Base-by-base conservation (phyloP, 768 basidiomycete species). In the Tricholomella constricta region DNA sequence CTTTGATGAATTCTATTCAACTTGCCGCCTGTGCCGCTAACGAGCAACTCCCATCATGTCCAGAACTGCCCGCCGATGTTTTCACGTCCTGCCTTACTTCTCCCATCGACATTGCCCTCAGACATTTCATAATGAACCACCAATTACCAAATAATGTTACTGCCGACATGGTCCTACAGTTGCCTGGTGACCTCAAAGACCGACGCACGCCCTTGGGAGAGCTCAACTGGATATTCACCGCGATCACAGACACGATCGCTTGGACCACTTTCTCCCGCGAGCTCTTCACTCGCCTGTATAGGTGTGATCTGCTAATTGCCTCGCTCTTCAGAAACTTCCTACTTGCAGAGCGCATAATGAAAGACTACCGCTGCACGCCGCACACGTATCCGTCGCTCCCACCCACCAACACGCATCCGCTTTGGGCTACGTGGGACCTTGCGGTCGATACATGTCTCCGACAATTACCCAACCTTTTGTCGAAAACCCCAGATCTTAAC, bases 151-250 rank as follows among this genome's bases (percentile, higher is more conserved):
- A 83, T 59, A 85, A 86, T 52, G 82, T 91, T 63, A 87, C 86
- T 8, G 79, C 88, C 25, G 94, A 98, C 63, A 91, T 94, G 89
- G 88, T 95, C 29, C 85, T 91, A 80, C 91, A 94, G 67, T 82
- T 99, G 11, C 97, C 97, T 0, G 97, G 97, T 8, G 95, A 98
- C 66, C 81, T 98, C 54, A 97, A 96, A 71, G 97, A 99, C 65
- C 83, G 97, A 17, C 83, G 95, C 22, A 98, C 97, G 0, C 95
- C 97, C 1, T 77, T 99, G 0, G 97, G 97, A 45, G 97, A 99
- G 72, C 82, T 99, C n/a, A 97, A 96, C 67, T 99, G 97, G 97
- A 98, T 98, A 57, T 98, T 98, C 72, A 98, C 94, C 1, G 94
- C 96, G 29, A 91, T 99, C 51, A 98, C 97, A 14, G 97, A 99